phyloP scores from a whole-genome alignment of 2,329 filamentous ascomycete species.

The Teratosphaeria zuluensis region DNA sequence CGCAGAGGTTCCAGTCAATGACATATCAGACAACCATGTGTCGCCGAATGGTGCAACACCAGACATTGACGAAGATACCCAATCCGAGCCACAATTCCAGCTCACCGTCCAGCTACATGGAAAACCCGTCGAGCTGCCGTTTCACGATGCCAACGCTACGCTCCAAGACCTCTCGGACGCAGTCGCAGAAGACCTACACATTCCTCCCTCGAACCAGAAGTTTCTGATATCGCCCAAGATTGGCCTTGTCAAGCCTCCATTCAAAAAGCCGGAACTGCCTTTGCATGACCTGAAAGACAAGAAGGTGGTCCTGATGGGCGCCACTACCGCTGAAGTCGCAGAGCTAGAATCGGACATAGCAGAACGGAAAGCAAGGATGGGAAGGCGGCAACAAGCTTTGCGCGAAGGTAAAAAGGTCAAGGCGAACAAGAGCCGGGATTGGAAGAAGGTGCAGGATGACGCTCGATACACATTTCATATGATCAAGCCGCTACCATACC shows the following conservation, averaged over 20 bases:
- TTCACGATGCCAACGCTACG: conserved; percentile 40
- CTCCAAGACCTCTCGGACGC: conserved; percentile 49
- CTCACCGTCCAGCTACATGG: conserved; percentile 48
- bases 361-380: conserved; percentile 41
- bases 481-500: conserved; percentile 63
- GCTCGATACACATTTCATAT: conserved; percentile 70
- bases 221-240: conserved; percentile 55
- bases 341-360: conserved; percentile 43
- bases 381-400: conserved; percentile 28
- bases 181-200: conserved; percentile 47
- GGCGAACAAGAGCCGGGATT: conserved; percentile 29
- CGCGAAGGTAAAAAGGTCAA: conserved; percentile 29
- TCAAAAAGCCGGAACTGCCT: conserved; percentile 47
- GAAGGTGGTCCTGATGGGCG: conserved; percentile 58
- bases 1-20: background rate
- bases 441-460: conserved; percentile 46
- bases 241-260: conserved; percentile 55
- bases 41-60: conserved; percentile 3
- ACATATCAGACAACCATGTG: background rate
- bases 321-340: conserved; percentile 49
- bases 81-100: conserved; percentile 21
- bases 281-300: conserved; percentile 44
- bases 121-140: conserved; percentile 38
- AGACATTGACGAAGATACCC: conserved; percentile 6
- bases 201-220: conserved; percentile 58